Percentiles rank a stretch among this genome's conserved stretches.
phyloP scores from a whole-genome alignment of 345 rosid genomes.

The Erucastrum elatum region DNA sequence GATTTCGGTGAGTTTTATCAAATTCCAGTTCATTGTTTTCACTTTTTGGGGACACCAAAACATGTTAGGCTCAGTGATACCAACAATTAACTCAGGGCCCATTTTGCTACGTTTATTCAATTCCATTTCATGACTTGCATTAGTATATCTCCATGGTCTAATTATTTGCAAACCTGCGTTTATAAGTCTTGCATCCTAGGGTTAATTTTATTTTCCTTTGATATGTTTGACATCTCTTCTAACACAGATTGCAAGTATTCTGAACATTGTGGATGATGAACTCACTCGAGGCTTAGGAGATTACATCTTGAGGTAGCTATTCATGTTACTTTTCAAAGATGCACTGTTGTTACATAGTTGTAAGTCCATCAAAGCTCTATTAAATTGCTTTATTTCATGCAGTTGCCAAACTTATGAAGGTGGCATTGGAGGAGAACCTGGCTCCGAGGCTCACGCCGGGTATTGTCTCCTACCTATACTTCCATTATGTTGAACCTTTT shows the following conservation, averaged over 20 bases:
- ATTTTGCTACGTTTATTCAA: neutral
- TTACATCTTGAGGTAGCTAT: conserved; percentile 79
- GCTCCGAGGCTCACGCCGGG: conserved; percentile 99
- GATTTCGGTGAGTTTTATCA: conserved; percentile 61
- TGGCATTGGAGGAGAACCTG: conserved; percentile 96
- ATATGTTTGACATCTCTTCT: neutral
- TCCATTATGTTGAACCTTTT: conserved; percentile 16
- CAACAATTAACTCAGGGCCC: conserved; percentile 3
- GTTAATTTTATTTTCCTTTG: neutral
- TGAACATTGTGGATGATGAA: conserved; percentile 80
- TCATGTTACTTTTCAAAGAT: conserved; percentile 1
- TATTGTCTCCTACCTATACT: conserved; percentile 47
- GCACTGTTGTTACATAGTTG: neutral
- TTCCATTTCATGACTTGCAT: neutral
- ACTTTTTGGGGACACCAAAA: neutral
- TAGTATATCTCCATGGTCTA: neutral
- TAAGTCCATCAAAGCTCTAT: neutral
- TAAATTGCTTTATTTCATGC: conserved; percentile 34
- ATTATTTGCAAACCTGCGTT: conserved; percentile 3
- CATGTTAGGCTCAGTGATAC: neutral
- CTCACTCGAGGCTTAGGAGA: conserved; percentile 69
- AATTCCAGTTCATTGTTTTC: neutral
- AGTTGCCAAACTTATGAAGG: conserved; percentile 99
- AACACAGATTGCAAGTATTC: conserved; percentile 72
- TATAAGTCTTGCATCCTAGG: neutral